Percentiles rank a stretch among this genome's conserved stretches.
Evolutionary conservation across 306 rosid genomes (phyloP).

Genomic region (Ormosia semicastrata): DNA sequence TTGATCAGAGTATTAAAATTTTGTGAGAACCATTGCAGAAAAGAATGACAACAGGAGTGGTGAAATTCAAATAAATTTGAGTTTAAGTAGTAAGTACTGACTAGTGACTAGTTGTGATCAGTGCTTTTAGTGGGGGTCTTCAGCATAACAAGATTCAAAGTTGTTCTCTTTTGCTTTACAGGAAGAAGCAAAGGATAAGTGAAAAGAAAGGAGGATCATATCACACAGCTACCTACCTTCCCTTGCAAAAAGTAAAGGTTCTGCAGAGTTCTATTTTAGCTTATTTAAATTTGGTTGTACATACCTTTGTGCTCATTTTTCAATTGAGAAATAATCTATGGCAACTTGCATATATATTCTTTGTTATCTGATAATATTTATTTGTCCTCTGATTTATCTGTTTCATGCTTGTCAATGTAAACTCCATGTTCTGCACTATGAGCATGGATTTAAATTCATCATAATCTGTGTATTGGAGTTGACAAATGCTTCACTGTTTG

Average conservation of each 20-base stretch:
- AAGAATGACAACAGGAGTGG: neutral
- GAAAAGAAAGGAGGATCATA: neutral
- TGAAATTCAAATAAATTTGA: neutral
- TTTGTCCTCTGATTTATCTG: too few relatives aligned
- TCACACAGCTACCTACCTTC: conserved; percentile 43
- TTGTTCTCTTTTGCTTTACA: neutral
- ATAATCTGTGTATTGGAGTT: too few relatives aligned
- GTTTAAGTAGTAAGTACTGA: neutral
- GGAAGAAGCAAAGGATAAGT: neutral
- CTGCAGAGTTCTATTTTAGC: neutral
- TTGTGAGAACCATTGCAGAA: neutral
- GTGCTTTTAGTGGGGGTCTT: neutral
- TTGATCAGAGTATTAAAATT: neutral
- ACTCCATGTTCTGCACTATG: too few relatives aligned
- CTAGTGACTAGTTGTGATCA: neutral
- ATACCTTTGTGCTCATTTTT: neutral
- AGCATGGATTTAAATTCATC: too few relatives aligned
- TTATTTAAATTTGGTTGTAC: neutral
- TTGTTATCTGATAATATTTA: too few relatives aligned
- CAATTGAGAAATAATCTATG: neutral
- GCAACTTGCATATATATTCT: neutral
- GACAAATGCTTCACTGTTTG: too few relatives aligned
- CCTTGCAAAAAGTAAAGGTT: conserved; percentile 59
- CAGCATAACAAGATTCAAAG: neutral
- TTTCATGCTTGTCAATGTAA: too few relatives aligned